phyloP scores from a whole-genome alignment of 1,284 basidiomycete genomes.

The Ustilago crameri region DNA sequence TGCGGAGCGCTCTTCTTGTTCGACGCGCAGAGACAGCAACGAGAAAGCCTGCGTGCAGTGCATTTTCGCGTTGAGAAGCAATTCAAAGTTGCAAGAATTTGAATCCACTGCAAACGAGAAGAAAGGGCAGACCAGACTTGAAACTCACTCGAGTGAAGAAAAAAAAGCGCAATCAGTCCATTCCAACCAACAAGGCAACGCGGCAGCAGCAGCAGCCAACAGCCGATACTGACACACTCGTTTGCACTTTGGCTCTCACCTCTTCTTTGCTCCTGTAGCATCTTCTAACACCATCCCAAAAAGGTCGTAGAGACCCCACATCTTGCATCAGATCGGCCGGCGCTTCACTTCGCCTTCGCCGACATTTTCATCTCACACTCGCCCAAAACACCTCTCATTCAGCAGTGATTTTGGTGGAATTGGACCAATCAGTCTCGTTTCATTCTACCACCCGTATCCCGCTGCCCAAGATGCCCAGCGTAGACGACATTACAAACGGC shows the following conservation, averaged over 20 bases:
- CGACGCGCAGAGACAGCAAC: background rate
- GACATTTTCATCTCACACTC: background rate
- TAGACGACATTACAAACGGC: slow-evolving; percentile 55
- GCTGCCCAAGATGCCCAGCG: slow-evolving; percentile 38
- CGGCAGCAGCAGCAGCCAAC: background rate
- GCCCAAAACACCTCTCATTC: slow-evolving; percentile 7
- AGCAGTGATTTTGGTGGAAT: slow-evolving; percentile 1
- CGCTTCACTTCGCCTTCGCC: slow-evolving; percentile 23
- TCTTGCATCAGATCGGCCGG: slow-evolving; percentile 16
- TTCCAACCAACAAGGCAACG: background rate
- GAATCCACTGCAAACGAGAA: too few species aligned
- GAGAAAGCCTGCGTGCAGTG: background rate
- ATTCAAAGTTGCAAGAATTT: too few species aligned
- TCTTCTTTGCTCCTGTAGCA: background rate
- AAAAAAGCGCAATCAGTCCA: background rate
- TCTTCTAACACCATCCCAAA: slow-evolving; percentile 11
- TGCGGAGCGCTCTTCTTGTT: background rate
- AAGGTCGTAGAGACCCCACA: slow-evolving; percentile 42
- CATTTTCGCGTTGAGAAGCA: too few species aligned
- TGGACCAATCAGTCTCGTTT: background rate
- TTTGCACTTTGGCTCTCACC: slow-evolving; percentile 2
- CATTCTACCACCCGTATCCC: background rate
- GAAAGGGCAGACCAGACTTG: background rate
- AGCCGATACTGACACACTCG: background rate
- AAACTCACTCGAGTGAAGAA: slow-evolving; percentile 1